A percentile compares a stretch with the other conserved stretches of the same genome.
Conservation (phyloP, 2,329 filamentous ascomycete genomes). For the Zelopaecilomyces penicillatus region DNA sequence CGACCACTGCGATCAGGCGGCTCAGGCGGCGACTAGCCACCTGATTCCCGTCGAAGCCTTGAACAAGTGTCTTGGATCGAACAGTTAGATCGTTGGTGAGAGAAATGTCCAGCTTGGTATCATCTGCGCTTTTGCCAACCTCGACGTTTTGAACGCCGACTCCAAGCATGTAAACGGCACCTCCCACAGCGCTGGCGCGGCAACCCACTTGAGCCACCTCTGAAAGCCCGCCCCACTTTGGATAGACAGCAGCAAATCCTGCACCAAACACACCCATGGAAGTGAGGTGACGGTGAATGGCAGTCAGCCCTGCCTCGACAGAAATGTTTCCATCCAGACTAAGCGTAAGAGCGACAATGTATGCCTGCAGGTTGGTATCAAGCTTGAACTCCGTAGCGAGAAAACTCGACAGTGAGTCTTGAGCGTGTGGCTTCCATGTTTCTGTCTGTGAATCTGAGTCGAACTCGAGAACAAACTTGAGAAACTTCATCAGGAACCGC, state of each 20-base stretch:
- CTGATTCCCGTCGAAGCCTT: conserved; percentile 26
- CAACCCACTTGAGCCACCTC: conserved; percentile 90
- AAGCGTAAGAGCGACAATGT: conserved; percentile 60
- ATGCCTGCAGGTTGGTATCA: conserved; percentile 57
- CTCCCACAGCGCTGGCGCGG: conserved; percentile 82
- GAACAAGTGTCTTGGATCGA: conserved; percentile 46
- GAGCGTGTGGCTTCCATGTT: conserved; percentile 50
- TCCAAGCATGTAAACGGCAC: conserved; percentile 80
- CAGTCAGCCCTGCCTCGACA: conserved; percentile 57
- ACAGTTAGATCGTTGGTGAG: conserved; percentile 52
- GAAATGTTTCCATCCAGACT: conserved; percentile 57
- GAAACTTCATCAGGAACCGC: conserved; percentile 82
- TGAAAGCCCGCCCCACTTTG: conserved; percentile 86
- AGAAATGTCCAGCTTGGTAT: conserved; percentile 31
- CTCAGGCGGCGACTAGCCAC: conserved; percentile 33
- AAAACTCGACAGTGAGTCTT: conserved; percentile 49
- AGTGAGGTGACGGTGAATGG: conserved; percentile 69
- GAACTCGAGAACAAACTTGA: conserved; percentile 75
- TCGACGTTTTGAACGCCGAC: conserved; percentile 47
- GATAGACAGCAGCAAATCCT: conserved; percentile 81
- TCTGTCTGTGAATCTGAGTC: conserved; percentile 47
- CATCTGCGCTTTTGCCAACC: conserved; percentile 8
- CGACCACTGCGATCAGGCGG: conserved; percentile 60
- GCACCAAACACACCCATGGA: conserved; percentile 84
- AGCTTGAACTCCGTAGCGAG: conserved; percentile 56